Evolutionary conservation across 345 rosid genomes (phyloP).

Genomic region (Mercurialis annua): DNA sequence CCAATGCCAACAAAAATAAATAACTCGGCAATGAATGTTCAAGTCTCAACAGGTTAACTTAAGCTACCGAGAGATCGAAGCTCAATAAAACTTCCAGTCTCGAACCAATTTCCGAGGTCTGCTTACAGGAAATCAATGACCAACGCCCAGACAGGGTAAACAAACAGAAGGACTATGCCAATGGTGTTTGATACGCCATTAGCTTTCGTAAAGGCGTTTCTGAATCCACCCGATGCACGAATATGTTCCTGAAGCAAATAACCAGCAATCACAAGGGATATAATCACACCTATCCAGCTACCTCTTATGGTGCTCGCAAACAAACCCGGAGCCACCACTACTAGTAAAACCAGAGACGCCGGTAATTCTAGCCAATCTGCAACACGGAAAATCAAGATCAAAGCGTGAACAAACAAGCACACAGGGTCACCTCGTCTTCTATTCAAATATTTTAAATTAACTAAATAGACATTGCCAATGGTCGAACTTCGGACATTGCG

Average conservation of each 20-base stretch:
- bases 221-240: conserved; percentile 83
- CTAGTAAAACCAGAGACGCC: conserved; percentile 52
- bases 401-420: no score
- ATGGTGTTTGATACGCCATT: conserved; percentile 75
- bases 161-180: conserved; percentile 60
- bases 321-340: conserved; percentile 71
- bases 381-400: neutral
- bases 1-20: neutral
- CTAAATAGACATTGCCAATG: no score
- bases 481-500: no score
- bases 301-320: conserved; percentile 49
- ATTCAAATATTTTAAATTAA: no score
- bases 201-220: conserved; percentile 69
- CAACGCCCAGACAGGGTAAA: conserved; percentile 74
- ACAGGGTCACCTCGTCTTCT: no score
- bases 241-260: conserved; percentile 90
- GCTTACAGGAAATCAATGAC: conserved; percentile 32
- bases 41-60: conserved; percentile 5
- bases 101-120: neutral
- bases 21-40: conserved; percentile 11
- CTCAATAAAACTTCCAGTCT: neutral
- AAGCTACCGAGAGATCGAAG: conserved; percentile 1
- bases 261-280: conserved; percentile 69
- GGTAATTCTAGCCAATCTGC: conserved; percentile 86
- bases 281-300: conserved; percentile 52